These are phyloP conservation scores for Hymenoscyphus linearis DNA, from an alignment of 2,329 filamentous ascomycete genomes.

Conservation along the genomic window DNA sequence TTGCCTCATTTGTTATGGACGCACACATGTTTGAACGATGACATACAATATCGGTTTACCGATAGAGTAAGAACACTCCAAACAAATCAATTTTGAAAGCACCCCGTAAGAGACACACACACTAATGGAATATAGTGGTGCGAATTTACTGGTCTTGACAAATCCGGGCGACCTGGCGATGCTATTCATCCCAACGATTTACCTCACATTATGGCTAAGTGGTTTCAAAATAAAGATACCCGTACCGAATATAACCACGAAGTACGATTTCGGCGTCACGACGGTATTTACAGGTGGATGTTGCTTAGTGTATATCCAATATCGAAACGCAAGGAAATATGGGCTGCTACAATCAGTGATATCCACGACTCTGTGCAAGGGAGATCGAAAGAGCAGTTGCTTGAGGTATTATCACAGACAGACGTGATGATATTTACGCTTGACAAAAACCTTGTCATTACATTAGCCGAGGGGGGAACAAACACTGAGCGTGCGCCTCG, in stretches of 20 bases:
- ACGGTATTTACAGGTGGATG: conserved; percentile 26
- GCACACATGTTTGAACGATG: conserved; percentile 11
- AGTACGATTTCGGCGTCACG: conserved; percentile 20
- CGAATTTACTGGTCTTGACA: conserved; percentile 22
- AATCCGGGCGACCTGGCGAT: conserved; percentile 13
- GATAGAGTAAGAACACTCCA: conserved; percentile 13
- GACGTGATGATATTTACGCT: conserved; percentile 24
- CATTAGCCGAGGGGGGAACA: not conserved
- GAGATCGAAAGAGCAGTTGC: conserved; percentile 21
- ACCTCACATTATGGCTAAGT: conserved; percentile 9
- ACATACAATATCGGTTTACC: conserved; percentile 21
- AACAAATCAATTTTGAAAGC: too few species aligned
- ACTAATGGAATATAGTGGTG: conserved; percentile 18
- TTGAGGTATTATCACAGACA: conserved; percentile 23
- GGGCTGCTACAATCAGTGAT: conserved; percentile 26
- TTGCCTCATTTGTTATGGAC: conserved; percentile 27
- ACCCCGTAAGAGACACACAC: too few species aligned
- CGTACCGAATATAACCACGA: conserved; percentile 17
- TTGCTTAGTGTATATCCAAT: conserved; percentile 19
- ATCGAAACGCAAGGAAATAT: conserved; percentile 19
- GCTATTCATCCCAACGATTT: conserved; percentile 21
- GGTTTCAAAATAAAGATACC: conserved; percentile 4
- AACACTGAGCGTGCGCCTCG: not conserved
- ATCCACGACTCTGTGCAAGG: conserved; percentile 24
- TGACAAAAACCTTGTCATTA: conserved; percentile 3